Conservation (phyloP, 169 alveolate species). For the Plasmodium vivax region DNA sequence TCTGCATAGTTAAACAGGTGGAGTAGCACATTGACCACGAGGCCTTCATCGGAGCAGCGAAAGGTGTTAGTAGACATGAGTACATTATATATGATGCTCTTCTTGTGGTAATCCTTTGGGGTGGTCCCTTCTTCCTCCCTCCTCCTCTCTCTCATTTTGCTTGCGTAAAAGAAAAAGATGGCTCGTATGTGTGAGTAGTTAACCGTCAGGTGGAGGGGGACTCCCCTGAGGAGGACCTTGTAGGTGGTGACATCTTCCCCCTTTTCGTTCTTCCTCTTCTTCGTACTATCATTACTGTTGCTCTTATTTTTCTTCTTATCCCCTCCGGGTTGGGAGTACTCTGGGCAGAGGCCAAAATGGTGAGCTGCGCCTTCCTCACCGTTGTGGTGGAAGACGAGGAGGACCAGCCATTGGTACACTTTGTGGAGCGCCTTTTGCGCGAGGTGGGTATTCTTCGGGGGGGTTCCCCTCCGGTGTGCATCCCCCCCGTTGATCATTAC, state of each 20-base stretch:
- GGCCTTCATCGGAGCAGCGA: background rate
- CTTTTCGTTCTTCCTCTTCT: background rate
- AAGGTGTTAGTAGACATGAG: conserved; percentile 29
- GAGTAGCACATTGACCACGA: conserved; percentile 18
- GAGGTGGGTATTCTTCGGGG: background rate
- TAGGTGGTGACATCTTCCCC: background rate
- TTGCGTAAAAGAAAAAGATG: background rate
- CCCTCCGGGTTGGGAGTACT: background rate
- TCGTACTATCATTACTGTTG: too few relatives aligned
- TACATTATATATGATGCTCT: conserved; percentile 23
- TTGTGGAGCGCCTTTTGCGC: background rate
- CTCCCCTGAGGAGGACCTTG: background rate
- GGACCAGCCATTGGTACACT: background rate
- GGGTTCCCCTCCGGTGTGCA: background rate
- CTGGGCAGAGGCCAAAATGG: background rate
- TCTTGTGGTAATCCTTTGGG: conserved; percentile 6
- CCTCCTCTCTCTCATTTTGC: background rate
- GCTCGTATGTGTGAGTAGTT: conserved; percentile 16
- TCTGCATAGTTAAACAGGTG: conserved; percentile 43
- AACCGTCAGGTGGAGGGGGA: background rate
- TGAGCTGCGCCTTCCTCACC: background rate
- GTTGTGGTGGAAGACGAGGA: conserved; percentile 35
- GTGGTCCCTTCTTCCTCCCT: background rate
- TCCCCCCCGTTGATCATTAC: background rate
- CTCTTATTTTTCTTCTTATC: background rate